A percentile compares a stretch with the other conserved stretches of the same genome.
These are phyloP conservation scores for Candida sakaeoensis DNA, from an alignment of 805 yeast genomes.

Conservation along the genomic window DNA sequence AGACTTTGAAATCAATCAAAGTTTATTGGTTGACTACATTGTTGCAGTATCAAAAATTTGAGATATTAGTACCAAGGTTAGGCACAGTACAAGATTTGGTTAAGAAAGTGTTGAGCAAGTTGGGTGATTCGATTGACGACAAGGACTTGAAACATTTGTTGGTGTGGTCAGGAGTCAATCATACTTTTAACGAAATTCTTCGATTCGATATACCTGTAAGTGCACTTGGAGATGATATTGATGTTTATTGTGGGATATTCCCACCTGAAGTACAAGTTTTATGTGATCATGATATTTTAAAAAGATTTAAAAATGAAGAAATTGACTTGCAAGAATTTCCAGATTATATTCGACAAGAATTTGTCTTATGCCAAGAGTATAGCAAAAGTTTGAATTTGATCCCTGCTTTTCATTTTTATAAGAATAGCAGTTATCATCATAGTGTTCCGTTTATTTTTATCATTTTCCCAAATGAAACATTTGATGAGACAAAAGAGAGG, in stretches of 20 bases:
- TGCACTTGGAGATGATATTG: constrained; percentile 30
- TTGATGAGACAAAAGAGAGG: constrained; percentile 60
- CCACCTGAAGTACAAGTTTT: constrained; percentile 42
- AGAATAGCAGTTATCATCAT: constrained; percentile 62
- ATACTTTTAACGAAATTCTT: constrained; percentile 35
- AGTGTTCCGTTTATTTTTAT: constrained; percentile 84
- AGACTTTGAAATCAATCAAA: constrained; percentile 62
- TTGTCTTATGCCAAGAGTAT: constrained; percentile 18
- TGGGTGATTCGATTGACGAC: constrained; percentile 33
- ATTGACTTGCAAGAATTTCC: constrained; percentile 19
- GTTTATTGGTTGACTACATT: constrained; percentile 72
- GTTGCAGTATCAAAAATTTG: constrained; percentile 64
- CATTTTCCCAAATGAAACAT: constrained; percentile 63
- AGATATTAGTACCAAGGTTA: constrained; percentile 62
- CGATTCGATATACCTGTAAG: constrained; percentile 34
- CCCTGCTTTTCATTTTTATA: constrained; percentile 74
- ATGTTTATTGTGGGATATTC: constrained; percentile 38
- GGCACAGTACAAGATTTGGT: constrained; percentile 53
- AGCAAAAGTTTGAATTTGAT: constrained; percentile 42
- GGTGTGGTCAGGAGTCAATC: constrained; percentile 53
- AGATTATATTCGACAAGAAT: constrained; percentile 22
- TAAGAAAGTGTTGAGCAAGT: constrained; percentile 50
- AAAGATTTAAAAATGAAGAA: constrained; percentile 16
- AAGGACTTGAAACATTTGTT: constrained; percentile 45
- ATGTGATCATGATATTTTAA: constrained; percentile 31